Evolutionary conservation across 2,329 filamentous ascomycete genomes (phyloP), one percentile per base, ranked within the genome.

Genomic region (Cercospora canescens): DNA sequence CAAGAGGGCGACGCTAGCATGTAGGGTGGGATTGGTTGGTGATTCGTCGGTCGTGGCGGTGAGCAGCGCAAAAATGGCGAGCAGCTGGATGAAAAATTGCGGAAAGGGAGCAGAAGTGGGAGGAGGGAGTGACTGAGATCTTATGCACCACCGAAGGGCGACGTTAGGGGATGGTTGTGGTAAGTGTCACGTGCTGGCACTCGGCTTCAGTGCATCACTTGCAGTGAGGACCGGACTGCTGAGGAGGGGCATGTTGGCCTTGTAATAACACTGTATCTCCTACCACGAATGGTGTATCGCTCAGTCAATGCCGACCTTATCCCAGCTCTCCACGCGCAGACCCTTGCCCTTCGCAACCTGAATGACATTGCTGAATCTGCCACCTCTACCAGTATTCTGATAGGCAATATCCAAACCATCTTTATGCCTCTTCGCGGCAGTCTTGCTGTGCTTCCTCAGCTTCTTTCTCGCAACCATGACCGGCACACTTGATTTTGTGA

Each of bases 381-480:
- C 72, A 4, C 67, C 64, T 28, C 75, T 63, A 9, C 75, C 75
- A 41, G 63, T 70, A 12, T 75, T 75, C n/a, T 66, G 63, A 66
- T 77, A 76, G 16, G 75, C 74, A 14, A 76, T 71, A n/a, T 67
- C 60, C 14, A 75, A 70, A 5, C 75, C 75, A 60, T 77, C 75
- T 48, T 72, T 70, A 59, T 76, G 74, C 59, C 72, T 48, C 45
- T 69, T 69, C 21, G 64, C 69, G 6, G 66, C 65, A 91, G 67
- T 70, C 65, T 76, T 76, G 77, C 88, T 89, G 80, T 96, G 91
- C 79, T 97, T 97, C 57, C 91, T 86, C 50, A 97, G 84, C 65
- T 92, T 90, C 83, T 96, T 97, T 66, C 95, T 86, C 7, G 95
- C 95, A 37, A 98, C 95, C 95, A 99, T 99, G 67, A 99, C 95